A percentile compares a stretch with the other conserved stretches of the same genome.
phyloP scores from a whole-genome alignment of 495 filamentous ascomycete species.

The Beverwykella pulmonaria region DNA sequence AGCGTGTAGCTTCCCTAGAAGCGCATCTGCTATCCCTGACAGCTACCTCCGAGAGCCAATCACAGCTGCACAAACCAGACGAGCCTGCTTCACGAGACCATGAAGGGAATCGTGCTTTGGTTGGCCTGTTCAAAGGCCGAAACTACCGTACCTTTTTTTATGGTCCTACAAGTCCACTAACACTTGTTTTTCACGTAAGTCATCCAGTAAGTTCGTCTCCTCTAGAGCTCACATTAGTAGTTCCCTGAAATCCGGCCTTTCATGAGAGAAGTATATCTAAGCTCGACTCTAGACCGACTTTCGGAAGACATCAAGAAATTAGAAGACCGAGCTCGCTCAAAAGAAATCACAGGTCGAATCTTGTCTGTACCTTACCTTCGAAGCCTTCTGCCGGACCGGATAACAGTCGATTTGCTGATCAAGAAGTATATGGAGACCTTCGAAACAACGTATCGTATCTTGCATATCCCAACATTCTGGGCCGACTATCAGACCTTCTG shows the following conservation, averaged over 20 bases:
- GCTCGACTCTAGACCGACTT: conserved; percentile 18
- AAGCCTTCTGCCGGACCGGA: conserved; percentile 15
- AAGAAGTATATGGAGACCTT: conserved; percentile 27
- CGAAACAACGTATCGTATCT: conserved; percentile 31
- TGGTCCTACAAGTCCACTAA: conserved; percentile 23
- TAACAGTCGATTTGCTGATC: conserved; percentile 14
- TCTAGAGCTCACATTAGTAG: conserved; percentile 1
- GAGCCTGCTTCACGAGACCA: not conserved
- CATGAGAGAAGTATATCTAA: conserved; percentile 26
- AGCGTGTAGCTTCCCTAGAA: conserved; percentile 15
- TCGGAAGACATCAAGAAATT: conserved; percentile 13
- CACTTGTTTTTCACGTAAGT: conserved; percentile 17
- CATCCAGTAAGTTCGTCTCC: too few species aligned
- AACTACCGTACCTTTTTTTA: conserved; percentile 26
- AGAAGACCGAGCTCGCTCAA: conserved; percentile 8
- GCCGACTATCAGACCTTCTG: conserved; percentile 17
- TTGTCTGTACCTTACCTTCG: conserved; percentile 11
- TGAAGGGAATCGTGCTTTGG: not conserved
- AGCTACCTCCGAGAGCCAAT: not conserved
- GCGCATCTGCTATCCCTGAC: conserved; percentile 1
- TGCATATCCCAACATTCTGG: conserved; percentile 27
- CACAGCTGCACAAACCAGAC: not conserved
- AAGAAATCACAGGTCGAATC: not conserved
- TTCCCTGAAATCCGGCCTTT: conserved; percentile 25
- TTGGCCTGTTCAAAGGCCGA: conserved; percentile 26